These are phyloP conservation scores for Lasiosphaeria ovina DNA, from an alignment of 495 filamentous ascomycete genomes.

Conservation along the genomic window DNA sequence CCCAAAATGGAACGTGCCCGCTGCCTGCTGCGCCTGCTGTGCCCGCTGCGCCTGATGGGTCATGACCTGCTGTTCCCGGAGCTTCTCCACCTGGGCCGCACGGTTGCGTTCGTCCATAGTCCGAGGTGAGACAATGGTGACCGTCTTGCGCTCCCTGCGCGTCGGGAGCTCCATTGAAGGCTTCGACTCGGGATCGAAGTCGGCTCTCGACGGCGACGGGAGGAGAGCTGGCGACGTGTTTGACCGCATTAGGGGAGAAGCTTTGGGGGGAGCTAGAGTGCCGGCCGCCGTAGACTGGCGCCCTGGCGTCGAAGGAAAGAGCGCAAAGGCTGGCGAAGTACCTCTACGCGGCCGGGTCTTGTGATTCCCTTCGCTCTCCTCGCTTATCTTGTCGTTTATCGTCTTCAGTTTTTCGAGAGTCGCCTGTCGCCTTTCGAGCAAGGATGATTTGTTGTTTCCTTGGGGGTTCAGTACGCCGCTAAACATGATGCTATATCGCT, in stretches of 20 bases:
- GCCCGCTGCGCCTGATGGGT: conserved; percentile 29
- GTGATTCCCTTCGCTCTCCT: conserved; percentile 33
- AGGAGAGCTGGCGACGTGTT: conserved; percentile 57
- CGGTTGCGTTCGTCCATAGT: conserved; percentile 32
- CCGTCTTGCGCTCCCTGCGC: conserved; percentile 27
- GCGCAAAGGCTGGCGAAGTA: conserved; percentile 61
- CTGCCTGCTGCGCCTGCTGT: conserved; percentile 12
- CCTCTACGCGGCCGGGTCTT: conserved; percentile 43
- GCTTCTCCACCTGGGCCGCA: conserved; percentile 24
- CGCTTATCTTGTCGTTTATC: conserved; percentile 43
- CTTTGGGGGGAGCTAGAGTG: conserved; percentile 24
- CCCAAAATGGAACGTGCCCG: conserved; percentile 34
- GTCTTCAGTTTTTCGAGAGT: conserved; percentile 62
- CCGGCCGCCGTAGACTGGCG: conserved; percentile 30
- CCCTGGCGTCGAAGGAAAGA: conserved; percentile 60
- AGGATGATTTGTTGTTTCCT: conserved; percentile 37
- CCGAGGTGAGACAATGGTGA: conserved; percentile 31
- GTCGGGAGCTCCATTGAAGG: conserved; percentile 4
- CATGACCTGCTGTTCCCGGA: conserved; percentile 27
- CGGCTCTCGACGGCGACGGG: conserved; percentile 41
- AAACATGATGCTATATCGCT: conserved; percentile 96
- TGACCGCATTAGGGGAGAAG: conserved; percentile 53
- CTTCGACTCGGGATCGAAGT: conserved; percentile 21
- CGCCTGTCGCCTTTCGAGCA: conserved; percentile 67
- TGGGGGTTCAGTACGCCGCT: conserved; percentile 60